Evolutionary conservation across 257 asterid species (phyloP), one percentile per base, ranked within the genome.

Genomic region (Ballota nigra): DNA sequence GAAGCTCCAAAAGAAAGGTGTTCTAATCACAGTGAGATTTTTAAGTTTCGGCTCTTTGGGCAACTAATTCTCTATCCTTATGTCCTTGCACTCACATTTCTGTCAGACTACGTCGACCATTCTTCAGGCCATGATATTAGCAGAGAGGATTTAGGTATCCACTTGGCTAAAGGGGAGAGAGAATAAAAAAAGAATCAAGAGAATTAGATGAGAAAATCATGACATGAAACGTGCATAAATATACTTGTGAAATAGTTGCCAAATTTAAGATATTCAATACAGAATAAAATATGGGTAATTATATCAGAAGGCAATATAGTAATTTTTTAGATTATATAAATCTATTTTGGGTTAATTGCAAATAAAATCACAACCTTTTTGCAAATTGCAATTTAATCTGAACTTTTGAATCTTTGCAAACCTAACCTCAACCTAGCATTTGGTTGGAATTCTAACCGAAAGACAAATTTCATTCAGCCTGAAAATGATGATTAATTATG

Each of bases 1-100:
- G 85, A 84, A 78, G 82, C 83, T 72, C 75, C 80, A 84, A 89
- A 81, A 41, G 84, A 79, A 80, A 88, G 97, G 97, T 92, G 82
- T 73, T 83, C 69, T 77, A 72, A 75, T 64, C 76, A 69, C 83
- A 79, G 72, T 75, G 80, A 82, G 74, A 59, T 64, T 43, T 75
- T 68, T 74, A 58, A 43, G 56, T 77, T 74, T 60, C 67, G 64
- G 38, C 75, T 77, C 68, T 64, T 62, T 58, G 72, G 59, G 67
- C 63, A 77, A 66, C 63, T 58, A 22, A 34, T 34, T 18, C 66
- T 49, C 53, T 15, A 47, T 69, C 23, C 55, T 49, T 59, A 18
- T 65, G 38, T 68, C 56, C 67, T 40, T 29, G 63, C 41, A 45
- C 51, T 57, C 15, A 20, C 72, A 68, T 43, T 58, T 62, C 45